These are phyloP conservation scores for Guadua angustifolia DNA, from an alignment of 176 grass and related monocot species.

Conservation along the genomic window DNA sequence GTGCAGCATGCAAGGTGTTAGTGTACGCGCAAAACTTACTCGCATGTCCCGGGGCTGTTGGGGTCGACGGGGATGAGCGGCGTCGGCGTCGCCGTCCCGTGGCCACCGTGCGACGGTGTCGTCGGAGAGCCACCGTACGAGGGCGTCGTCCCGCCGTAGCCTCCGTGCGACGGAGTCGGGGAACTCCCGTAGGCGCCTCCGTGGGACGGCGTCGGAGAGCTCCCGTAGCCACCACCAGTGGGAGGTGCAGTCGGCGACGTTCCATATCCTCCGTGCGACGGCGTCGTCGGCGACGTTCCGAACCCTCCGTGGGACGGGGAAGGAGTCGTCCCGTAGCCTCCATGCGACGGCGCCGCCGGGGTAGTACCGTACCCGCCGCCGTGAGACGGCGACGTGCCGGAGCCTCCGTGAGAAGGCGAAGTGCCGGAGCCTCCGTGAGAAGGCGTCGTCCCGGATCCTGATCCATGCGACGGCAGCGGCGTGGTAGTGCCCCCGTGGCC, in stretches of 20 bases:
- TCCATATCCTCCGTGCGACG: constrained; percentile 24
- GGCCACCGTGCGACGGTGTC: constrained; percentile 16
- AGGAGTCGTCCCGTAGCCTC: background rate
- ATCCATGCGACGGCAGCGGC: constrained; percentile 39
- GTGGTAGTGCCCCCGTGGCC: constrained; percentile 41
- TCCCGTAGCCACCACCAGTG: constrained; percentile 7
- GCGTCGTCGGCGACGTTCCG: constrained; percentile 1
- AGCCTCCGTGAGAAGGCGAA: background rate
- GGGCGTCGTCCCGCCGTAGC: constrained; percentile 10
- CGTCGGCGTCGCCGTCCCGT: constrained; percentile 30
- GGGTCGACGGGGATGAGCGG: constrained; percentile 58
- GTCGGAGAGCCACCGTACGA: constrained; percentile 31
- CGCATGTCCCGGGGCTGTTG: constrained; percentile 62
- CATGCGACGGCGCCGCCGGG: background rate
- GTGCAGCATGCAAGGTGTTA: background rate
- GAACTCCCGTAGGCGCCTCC: constrained; percentile 39
- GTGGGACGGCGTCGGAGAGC: constrained; percentile 11
- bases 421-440: constrained; percentile 15
- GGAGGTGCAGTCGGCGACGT: constrained; percentile 12
- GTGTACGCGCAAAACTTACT: constrained; percentile 49
- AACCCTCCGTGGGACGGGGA: constrained; percentile 11
- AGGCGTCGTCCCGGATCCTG: constrained; percentile 6
- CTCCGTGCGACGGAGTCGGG: constrained; percentile 6
- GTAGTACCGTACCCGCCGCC: background rate
- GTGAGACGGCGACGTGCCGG: background rate